Conservation (phyloP, 2,329 filamentous ascomycete species). For the Colletotrichum phormii region DNA sequence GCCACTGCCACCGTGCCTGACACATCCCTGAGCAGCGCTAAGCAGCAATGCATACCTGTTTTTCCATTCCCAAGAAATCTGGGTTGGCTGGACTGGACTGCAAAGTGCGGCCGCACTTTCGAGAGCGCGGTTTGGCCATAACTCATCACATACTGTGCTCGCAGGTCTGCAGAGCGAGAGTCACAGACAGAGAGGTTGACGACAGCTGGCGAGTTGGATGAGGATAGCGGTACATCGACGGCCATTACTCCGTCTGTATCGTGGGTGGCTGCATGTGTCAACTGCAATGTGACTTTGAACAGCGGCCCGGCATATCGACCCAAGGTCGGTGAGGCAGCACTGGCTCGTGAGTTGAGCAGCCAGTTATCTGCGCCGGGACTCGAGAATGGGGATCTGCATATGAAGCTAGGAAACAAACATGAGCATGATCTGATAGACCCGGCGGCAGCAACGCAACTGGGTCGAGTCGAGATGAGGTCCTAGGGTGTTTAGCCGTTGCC, state of each 20-base stretch:
- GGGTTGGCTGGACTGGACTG: no score
- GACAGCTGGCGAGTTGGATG: background rate
- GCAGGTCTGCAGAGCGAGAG: background rate
- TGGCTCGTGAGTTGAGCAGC: background rate
- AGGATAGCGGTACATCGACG: background rate
- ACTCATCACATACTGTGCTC: background rate
- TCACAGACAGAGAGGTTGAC: background rate
- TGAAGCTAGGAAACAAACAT: background rate
- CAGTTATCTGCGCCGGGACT: background rate
- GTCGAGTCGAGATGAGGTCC: background rate
- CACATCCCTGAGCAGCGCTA: background rate
- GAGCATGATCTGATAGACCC: slow-evolving; percentile 6
- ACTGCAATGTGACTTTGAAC: slow-evolving; percentile 11
- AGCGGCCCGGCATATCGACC: slow-evolving; percentile 1
- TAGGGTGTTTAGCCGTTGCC: background rate
- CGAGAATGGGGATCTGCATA: background rate
- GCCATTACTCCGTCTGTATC: slow-evolving; percentile 5
- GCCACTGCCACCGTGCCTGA: background rate
- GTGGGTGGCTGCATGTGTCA: slow-evolving; percentile 32
- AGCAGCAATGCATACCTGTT: background rate
- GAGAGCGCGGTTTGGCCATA: background rate
- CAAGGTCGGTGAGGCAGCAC: background rate
- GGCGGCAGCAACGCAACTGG: background rate
- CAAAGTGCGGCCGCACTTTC: background rate
- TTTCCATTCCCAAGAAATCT: background rate